A percentile compares a stretch with the other conserved stretches of the same genome.
Evolutionary conservation across 1,139 yeast genomes (phyloP).

Genomic region (Barnettozyma hawaiiensis): DNA sequence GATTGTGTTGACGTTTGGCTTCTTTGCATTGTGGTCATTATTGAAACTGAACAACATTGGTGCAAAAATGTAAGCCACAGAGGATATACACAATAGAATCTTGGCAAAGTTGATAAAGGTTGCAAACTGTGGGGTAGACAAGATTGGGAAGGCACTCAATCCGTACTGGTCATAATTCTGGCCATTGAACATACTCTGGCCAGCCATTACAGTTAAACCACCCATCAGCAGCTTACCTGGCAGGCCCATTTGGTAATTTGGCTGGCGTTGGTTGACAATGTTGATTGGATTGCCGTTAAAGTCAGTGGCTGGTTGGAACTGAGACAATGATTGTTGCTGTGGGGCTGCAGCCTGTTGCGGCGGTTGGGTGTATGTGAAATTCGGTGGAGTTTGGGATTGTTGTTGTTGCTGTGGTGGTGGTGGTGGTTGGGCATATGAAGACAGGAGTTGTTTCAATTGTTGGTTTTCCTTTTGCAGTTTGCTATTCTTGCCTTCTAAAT

Average conservation of each 20-base stretch:
- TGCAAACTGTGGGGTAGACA: constrained; percentile 26
- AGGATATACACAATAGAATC: constrained; percentile 20
- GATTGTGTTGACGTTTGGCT: background rate
- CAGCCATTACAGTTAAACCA: constrained; percentile 29
- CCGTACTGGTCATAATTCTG: constrained; percentile 28
- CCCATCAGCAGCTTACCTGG: constrained; percentile 31
- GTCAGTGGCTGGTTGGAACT: constrained; percentile 22
- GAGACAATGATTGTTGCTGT: constrained; percentile 13
- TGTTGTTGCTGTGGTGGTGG: no score
- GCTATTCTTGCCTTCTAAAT: constrained; percentile 66
- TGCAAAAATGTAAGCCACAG: constrained; percentile 18
- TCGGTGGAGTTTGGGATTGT: constrained; percentile 6
- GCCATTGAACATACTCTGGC: constrained; percentile 27
- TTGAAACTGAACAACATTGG: constrained; percentile 15
- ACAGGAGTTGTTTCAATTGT: constrained; percentile 36
- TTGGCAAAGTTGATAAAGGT: constrained; percentile 22
- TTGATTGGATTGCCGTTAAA: constrained; percentile 22
- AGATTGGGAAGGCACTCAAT: constrained; percentile 30
- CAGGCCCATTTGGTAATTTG: constrained; percentile 22
- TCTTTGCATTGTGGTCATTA: constrained; percentile 4
- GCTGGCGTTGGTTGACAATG: constrained; percentile 23
- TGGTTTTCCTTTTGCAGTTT: constrained; percentile 48
- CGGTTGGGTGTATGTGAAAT: background rate
- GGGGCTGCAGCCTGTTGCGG: constrained; percentile 7
- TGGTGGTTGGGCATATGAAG: constrained; percentile 7